phyloP scores from a whole-genome alignment of 176 grass and related monocot genomes.

The Saccharum spontaneum region DNA sequence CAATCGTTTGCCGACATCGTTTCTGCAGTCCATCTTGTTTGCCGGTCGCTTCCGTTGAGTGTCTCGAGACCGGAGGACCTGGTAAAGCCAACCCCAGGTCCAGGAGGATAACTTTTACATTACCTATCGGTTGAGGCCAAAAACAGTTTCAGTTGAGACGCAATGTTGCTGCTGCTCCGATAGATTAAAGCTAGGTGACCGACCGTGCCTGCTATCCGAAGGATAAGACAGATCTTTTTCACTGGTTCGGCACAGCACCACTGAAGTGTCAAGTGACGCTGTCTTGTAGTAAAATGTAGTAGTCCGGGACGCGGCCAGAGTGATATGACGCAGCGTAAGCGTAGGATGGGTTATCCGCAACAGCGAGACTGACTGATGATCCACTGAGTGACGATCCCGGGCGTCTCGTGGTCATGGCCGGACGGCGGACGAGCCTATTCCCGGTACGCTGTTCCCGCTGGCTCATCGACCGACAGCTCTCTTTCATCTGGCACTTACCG shows the following conservation, averaged over 20 bases:
- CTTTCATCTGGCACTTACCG: background rate
- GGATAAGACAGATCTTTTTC: constrained; percentile 18
- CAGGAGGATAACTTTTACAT: background rate
- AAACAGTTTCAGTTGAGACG: constrained; percentile 4
- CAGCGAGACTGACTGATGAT: background rate
- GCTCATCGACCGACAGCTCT: background rate
- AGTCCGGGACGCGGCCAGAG: background rate
- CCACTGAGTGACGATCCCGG: background rate
- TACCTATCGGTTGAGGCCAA: background rate
- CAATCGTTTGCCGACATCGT: background rate
- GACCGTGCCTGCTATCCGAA: background rate
- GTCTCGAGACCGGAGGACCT: background rate
- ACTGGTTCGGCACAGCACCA: constrained; percentile 13
- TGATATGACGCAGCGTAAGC: background rate
- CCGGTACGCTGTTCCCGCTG: background rate
- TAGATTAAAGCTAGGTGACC: background rate
- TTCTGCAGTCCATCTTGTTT: background rate
- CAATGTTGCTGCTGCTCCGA: background rate
- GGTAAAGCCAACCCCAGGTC: background rate
- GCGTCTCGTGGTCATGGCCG: background rate
- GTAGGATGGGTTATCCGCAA: background rate
- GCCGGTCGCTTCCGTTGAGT: background rate
- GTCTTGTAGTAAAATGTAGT: background rate
- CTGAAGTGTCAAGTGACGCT: background rate
- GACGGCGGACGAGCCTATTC: background rate